phyloP scores from a whole-genome alignment of 768 basidiomycete genomes.

The Royoungia palumana region DNA sequence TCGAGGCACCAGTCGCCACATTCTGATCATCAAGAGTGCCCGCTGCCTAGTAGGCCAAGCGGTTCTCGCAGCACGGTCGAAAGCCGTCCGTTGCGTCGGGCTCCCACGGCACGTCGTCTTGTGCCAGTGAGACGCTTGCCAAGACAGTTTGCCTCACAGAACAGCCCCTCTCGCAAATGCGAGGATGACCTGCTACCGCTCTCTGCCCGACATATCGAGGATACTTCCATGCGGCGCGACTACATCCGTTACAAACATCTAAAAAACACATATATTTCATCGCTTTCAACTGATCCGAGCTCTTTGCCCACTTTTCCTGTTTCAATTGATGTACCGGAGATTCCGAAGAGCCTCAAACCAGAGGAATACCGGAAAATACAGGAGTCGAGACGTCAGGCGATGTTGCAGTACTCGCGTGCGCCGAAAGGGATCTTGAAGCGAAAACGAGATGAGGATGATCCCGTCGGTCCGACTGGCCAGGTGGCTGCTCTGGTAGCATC shows the following conservation, averaged over 20 bases:
- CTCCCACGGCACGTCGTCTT: conserved; percentile 1
- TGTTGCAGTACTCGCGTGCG: conserved; percentile 18
- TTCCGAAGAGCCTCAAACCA: conserved; percentile 17
- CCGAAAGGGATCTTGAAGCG: conserved; percentile 31
- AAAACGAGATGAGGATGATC: conserved; percentile 21
- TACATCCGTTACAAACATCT: conserved; percentile 27
- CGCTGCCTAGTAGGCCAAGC: not conserved
- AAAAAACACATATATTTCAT: conserved; percentile 30
- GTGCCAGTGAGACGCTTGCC: conserved; percentile 10
- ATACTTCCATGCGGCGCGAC: conserved; percentile 21
- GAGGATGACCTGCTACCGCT: conserved; percentile 23
- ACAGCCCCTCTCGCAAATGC: conserved; percentile 6
- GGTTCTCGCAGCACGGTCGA: conserved; percentile 9
- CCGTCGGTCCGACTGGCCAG: conserved; percentile 2
- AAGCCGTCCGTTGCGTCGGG: conserved; percentile 4
- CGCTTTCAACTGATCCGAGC: conserved; percentile 15
- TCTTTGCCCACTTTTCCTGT: conserved; percentile 9
- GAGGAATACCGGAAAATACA: conserved; percentile 26
- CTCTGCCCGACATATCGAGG: conserved; percentile 25
- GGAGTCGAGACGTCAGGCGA: conserved; percentile 27
- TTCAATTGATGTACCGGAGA: conserved; percentile 15
- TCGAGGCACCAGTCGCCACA: conserved; percentile 1
- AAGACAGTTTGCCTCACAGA: not conserved
- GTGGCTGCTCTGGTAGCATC: not conserved
- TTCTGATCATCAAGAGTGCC: conserved; percentile 1